Percentiles rank a stretch among this genome's conserved stretches.
phyloP scores from a whole-genome alignment of 345 rosid species.

The Boechera stricta region DNA sequence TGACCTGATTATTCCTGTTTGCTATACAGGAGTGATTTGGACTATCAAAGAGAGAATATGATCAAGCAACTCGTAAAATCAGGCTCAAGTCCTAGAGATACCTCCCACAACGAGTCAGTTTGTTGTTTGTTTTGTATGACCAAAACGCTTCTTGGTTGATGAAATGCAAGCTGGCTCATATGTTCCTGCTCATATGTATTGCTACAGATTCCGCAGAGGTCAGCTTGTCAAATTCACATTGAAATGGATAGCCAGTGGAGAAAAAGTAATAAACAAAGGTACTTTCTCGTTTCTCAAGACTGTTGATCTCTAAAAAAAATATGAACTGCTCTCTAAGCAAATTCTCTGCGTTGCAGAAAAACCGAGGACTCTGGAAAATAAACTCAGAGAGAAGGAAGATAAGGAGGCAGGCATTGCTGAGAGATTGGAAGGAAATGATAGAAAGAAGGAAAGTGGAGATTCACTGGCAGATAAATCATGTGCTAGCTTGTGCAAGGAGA shows the following conservation, averaged over 20 bases:
- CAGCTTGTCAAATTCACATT: constrained; percentile 52
- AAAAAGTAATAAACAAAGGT: constrained; percentile 23
- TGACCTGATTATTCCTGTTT: constrained; percentile 24
- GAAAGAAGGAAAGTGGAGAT: constrained; percentile 1
- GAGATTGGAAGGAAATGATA: constrained; percentile 22
- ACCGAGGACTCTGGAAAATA: constrained; percentile 2
- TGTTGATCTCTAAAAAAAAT: not conserved
- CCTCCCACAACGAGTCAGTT: constrained; percentile 22
- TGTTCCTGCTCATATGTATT: not conserved
- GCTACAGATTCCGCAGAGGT: constrained; percentile 54
- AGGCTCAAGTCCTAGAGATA: not conserved
- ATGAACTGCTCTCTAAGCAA: constrained; percentile 14
- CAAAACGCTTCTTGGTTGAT: constrained; percentile 7
- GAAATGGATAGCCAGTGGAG: constrained; percentile 39
- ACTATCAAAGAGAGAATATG: constrained; percentile 49
- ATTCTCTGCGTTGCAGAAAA: constrained; percentile 28
- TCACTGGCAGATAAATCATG: constrained; percentile 17
- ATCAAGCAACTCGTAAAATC: constrained; percentile 35
- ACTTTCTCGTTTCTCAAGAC: constrained; percentile 16
- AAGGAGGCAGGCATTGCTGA: constrained; percentile 2
- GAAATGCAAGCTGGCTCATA: constrained; percentile 3
- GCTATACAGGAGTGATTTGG: constrained; percentile 56
- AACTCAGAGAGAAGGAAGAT: constrained; percentile 19
- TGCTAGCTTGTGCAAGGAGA: constrained; percentile 38
- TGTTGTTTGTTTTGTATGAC: constrained; percentile 6